These are phyloP conservation scores for Misopates orontium DNA, from an alignment of 257 asterid species.

Conservation along the genomic window DNA sequence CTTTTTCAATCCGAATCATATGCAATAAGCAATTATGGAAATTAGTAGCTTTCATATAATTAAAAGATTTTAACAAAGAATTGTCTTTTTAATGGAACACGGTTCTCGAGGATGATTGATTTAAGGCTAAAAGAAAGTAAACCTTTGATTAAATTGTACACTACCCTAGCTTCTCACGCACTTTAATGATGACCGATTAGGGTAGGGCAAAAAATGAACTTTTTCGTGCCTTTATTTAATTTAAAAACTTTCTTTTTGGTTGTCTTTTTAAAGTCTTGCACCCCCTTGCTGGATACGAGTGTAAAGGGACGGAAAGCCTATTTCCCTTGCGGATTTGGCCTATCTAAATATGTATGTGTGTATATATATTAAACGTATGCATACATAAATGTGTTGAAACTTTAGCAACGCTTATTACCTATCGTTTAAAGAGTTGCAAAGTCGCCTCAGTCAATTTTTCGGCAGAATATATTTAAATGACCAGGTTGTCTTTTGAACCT, in stretches of 20 bases:
- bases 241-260: neutral
- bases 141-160: neutral
- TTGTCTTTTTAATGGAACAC: neutral
- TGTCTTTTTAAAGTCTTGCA: neutral
- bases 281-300: neutral
- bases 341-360: too few species aligned
- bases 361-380: too few species aligned
- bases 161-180: neutral
- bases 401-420: too few species aligned
- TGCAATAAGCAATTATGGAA: neutral
- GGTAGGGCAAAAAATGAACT: neutral
- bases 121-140: neutral
- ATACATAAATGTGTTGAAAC: too few species aligned
- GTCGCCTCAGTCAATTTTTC: too few species aligned
- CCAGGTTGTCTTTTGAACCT: too few species aligned
- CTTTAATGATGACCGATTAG: neutral
- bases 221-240: neutral
- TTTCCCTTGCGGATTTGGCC: neutral
- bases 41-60: neutral
- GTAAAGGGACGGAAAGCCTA: neutral
- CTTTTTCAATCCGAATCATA: neutral
- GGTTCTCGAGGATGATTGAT: neutral
- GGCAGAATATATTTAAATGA: too few species aligned
- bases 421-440: too few species aligned
- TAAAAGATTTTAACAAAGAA: neutral